Conservation (phyloP, 306 rosid species). For the Fragaria ananassa region DNA sequence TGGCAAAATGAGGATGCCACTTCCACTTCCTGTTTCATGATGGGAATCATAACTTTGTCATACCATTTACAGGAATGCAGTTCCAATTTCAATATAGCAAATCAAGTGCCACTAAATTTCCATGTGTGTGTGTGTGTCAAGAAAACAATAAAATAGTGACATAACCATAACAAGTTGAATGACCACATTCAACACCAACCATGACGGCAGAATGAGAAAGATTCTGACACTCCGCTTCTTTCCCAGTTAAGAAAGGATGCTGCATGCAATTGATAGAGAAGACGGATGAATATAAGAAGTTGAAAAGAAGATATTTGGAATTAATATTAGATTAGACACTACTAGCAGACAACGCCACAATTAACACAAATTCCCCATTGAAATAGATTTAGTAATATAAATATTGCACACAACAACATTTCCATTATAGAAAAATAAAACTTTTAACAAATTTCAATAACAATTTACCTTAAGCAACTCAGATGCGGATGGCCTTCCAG, state of each 20-base stretch:
- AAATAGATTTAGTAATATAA: constrained; percentile 1
- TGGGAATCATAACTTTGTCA: neutral
- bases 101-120: constrained; percentile 14
- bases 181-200: constrained; percentile 46
- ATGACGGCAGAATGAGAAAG: constrained; percentile 23
- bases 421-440: constrained; percentile 4
- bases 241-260: constrained; percentile 90
- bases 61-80: neutral
- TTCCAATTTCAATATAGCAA: neutral
- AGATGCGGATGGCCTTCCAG: constrained; percentile 67
- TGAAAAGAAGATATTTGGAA: neutral
- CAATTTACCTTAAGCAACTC: constrained; percentile 77
- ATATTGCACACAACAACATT: constrained; percentile 10
- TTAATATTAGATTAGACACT: neutral
- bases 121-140: neutral
- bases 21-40: neutral
- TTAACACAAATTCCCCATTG: neutral
- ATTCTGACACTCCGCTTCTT: constrained; percentile 38
- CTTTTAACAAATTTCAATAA: neutral
- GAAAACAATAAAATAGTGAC: constrained; percentile 4
- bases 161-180: constrained; percentile 12
- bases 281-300: constrained; percentile 11
- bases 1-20: neutral
- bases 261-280: constrained; percentile 40
- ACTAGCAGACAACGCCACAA: neutral